Evolutionary conservation across 306 rosid species (phyloP).

Genomic region (Sicyos baderoa): DNA sequence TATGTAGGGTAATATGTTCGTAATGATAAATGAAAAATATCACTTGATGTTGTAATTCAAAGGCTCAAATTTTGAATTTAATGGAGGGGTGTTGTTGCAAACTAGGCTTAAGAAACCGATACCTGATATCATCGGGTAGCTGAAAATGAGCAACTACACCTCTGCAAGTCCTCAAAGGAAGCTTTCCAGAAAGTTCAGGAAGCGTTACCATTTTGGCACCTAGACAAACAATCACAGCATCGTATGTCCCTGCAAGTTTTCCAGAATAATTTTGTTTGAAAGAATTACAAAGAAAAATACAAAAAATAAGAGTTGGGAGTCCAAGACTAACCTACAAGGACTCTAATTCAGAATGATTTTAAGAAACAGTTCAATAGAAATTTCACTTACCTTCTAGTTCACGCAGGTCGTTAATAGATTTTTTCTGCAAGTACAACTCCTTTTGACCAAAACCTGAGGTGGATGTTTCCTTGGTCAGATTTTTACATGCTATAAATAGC

Average conservation of each 20-base stretch:
- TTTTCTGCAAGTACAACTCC: slow-evolving; percentile 47
- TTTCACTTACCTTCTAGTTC: slow-evolving; percentile 64
- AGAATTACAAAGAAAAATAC: too few relatives aligned
- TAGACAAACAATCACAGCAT: slow-evolving; percentile 69
- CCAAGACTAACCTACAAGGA: too few relatives aligned
- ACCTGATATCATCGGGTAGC: slow-evolving; percentile 53
- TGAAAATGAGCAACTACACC: slow-evolving; percentile 74
- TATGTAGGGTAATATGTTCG: background rate
- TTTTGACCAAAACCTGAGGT: slow-evolving; percentile 36
- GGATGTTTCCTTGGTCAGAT: slow-evolving; percentile 42
- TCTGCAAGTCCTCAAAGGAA: slow-evolving; percentile 86
- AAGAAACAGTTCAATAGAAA: background rate
- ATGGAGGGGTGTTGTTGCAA: background rate
- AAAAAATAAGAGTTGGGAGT: too few relatives aligned
- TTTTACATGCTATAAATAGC: slow-evolving; percentile 57
- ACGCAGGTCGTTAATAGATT: slow-evolving; percentile 40
- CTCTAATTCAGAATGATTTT: background rate
- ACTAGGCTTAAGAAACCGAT: background rate
- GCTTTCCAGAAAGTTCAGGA: slow-evolving; percentile 75
- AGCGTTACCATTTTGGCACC: slow-evolving; percentile 78
- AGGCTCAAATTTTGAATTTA: background rate
- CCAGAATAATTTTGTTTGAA: too few relatives aligned
- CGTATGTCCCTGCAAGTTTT: slow-evolving; percentile 52
- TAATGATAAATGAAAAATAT: background rate
- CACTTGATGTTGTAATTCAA: background rate